Evolutionary conservation across 331 rosid species (phyloP).

Genomic region (Acacia pycnantha): DNA sequence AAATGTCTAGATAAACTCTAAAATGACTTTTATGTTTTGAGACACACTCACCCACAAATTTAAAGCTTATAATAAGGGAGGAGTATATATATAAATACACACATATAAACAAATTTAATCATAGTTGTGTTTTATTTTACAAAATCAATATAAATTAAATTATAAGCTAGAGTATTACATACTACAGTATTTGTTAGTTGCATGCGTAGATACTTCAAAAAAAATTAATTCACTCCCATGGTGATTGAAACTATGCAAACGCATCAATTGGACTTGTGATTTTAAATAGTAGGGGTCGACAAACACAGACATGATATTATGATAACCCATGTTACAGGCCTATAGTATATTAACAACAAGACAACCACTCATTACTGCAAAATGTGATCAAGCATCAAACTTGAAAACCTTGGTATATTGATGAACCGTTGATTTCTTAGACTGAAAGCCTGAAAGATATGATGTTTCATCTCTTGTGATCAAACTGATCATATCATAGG

Average conservation of each 20-base stretch:
- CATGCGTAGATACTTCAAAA: not conserved
- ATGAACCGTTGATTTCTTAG: not conserved
- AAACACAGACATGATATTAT: not conserved
- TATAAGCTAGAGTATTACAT: not conserved
- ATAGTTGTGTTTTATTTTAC: not conserved
- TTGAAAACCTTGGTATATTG: not conserved
- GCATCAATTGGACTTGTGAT: not conserved
- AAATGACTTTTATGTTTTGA: no score
- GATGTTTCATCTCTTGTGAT: not conserved
- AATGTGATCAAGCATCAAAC: not conserved
- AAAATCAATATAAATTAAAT: not conserved
- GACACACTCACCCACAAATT: no score
- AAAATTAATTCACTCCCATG: not conserved
- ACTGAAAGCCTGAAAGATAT: not conserved
- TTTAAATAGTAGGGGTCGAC: not conserved
- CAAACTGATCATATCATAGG: not conserved
- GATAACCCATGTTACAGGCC: not conserved
- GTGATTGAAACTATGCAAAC: not conserved
- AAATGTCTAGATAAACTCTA: no score
- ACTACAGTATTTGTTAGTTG: not conserved
- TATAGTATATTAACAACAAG: not conserved
- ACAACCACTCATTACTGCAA: not conserved
- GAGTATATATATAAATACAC: no score
- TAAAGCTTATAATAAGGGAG: no score
- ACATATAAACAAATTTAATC: no score